Evolutionary conservation across 495 filamentous ascomycete species (phyloP), one percentile per base, ranked within the genome.

Genomic region (Gamarada debralockiae): DNA sequence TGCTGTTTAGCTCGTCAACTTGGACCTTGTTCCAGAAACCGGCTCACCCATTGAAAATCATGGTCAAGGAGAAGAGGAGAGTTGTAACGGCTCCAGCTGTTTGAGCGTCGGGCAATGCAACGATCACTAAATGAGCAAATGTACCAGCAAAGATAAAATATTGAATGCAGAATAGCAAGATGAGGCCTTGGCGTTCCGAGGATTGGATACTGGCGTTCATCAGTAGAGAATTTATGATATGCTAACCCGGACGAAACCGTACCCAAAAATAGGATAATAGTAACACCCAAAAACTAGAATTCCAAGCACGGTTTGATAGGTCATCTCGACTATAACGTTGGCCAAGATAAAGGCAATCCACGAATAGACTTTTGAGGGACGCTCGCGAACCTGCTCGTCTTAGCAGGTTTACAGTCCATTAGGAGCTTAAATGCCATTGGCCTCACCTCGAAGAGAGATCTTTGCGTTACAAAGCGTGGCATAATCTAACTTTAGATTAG

Each of bases 301-400:
- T 10, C 27, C 82, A 1, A 80, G 72, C 10, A 88, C 51, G 33
- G 86, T 70, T 21, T 81, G 76, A 59, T 83, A 91, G 0, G 87
- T 86, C 8, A 92, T 76, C 62, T 92, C 88, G 52, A 84, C 80
- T 14, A 86, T 21, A 57, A 91, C 79, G 43, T 83, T 80, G 55
- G 79, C 75, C 20, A 84, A 74, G 15, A 86, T 67, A 66, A 90
- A 90, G 0, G 78, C 80, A 10, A 72, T 67, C 87, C 87, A 91
- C 22, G 77, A 80, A 65, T 93, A 93, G 8, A 79, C 78, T 52
- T 85, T 87, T 24, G 76, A 80, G 8, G 79, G 80, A 2, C 77
- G 71, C 65, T 93, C 89, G 21, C 88, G 27, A 10, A 29, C 27
- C 27, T 29, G 27, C 4, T 29, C 27, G 10, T 29, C 27, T 29